Evolutionary conservation across 164 flowering plant species (phyloP), one percentile per base, ranked within the genome.

Genomic region (Vitis rupestris): DNA sequence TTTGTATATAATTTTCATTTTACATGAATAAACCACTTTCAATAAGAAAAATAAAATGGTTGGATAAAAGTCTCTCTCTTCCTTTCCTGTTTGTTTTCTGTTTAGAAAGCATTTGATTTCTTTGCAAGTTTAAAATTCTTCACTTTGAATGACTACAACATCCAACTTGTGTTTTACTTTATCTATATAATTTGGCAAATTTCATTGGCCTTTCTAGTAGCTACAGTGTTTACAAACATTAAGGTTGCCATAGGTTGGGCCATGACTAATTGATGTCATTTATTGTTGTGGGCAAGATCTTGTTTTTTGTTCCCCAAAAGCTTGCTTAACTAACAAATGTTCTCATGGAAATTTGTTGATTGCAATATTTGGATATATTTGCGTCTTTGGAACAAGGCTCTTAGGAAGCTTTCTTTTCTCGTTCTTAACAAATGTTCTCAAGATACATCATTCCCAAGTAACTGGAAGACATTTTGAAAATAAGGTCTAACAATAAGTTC

Each of bases 51-150:
- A 23, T 23, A 23, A 23, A 23, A 23, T 23, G 27, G 27, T 23
- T 23, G 27, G 27, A 23, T 23, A 23, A 23, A 23, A 23, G 27
- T 23, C 27, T 23, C 27, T 23, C 27, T 23, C 2, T 23, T 23
- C 2, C 2, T 23, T 23, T 23, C 27, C 23, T 19, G 23, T 19
- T 19, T 19, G 23, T 19, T 19, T 19, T 19, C 23, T 19, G 23
- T 19, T 19, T 19, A 19, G 23, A 19, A 1, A 53, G 13, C 14
- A 49, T 10, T 47, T 75, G 3, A 63, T 13, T 69, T 71, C 16
- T 1, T 69, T 85, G 70, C 95, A 96, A 97, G 98, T 51, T 71
- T 92, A 67, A 86, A 88, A 37, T 87, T 90, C 80, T 93, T 96
- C 87, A 83, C 79, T 8, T 71, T 83, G 71, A 93, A 90, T 69